These are phyloP conservation scores for Chrysoporthe puriensis DNA, from an alignment of 2,329 filamentous ascomycete species.

Conservation along the genomic window DNA sequence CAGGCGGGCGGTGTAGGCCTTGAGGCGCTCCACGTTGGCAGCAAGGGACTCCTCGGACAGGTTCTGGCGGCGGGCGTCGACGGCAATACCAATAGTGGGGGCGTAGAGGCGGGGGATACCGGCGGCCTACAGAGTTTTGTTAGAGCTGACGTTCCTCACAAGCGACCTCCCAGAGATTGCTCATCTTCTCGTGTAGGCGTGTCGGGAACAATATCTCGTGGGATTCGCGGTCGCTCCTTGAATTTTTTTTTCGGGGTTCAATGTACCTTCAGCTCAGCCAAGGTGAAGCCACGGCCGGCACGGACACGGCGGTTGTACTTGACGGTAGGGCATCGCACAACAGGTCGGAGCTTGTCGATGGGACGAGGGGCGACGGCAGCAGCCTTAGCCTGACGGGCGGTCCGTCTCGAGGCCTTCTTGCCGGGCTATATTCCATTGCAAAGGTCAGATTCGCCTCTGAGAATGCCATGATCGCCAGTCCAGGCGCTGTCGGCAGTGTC, in stretches of 20 bases:
- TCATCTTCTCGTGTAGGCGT: neutral
- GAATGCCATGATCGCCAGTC: conserved; percentile 16
- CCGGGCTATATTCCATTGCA: conserved; percentile 69
- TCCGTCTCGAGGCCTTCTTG: conserved; percentile 90
- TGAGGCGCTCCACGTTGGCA: conserved; percentile 94
- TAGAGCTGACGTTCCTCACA: conserved; percentile 34
- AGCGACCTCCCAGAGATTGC: conserved; percentile 1
- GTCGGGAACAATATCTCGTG: conserved; percentile 3
- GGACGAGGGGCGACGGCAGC: conserved; percentile 93
- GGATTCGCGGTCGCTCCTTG: neutral
- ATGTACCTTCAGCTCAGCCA: conserved; percentile 95
- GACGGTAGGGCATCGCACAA: conserved; percentile 96
- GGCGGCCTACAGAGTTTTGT: conserved; percentile 71
- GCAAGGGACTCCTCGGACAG: conserved; percentile 93
- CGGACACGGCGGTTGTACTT: conserved; percentile 99
- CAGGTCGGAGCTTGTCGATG: conserved; percentile 92
- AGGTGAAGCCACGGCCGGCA: conserved; percentile 95
- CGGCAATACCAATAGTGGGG: conserved; percentile 93
- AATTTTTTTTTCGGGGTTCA: conserved; percentile 2
- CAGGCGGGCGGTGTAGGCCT: conserved; percentile 94
- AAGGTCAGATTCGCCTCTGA: conserved; percentile 39
- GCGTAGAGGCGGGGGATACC: conserved; percentile 93
- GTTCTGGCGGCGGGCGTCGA: conserved; percentile 97
- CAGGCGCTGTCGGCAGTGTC: conserved; percentile 11
- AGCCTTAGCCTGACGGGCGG: conserved; percentile 92